phyloP scores from a whole-genome alignment of 768 basidiomycete species.

The Tylopilus plumbeoviolaceoides region DNA sequence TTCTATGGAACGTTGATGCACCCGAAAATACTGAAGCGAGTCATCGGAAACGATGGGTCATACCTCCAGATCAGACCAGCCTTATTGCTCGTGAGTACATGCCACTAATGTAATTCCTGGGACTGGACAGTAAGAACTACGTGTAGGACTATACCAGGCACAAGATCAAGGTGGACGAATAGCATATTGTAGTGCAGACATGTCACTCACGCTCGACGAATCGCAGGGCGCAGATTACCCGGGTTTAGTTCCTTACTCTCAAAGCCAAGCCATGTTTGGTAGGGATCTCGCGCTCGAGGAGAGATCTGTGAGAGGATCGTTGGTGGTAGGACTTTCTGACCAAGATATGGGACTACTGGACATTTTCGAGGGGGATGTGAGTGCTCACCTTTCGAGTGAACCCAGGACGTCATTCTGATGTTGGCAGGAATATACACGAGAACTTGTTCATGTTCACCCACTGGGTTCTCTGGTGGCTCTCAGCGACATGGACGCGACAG shows the following conservation, averaged over 20 bases:
- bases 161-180: no score
- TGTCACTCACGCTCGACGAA: constrained; percentile 5
- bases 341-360: constrained; percentile 72
- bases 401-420: background rate
- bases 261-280: constrained; percentile 45
- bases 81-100: constrained; percentile 36
- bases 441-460: constrained; percentile 50
- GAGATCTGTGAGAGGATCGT: constrained; percentile 67
- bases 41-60: constrained; percentile 64
- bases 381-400: constrained; percentile 20
- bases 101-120: no score
- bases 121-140: no score
- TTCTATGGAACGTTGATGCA: constrained; percentile 93
- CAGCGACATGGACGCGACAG: constrained; percentile 16
- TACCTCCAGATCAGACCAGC: constrained; percentile 71
- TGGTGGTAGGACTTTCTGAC: constrained; percentile 68
- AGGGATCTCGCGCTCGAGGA: constrained; percentile 57
- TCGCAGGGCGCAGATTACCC: constrained; percentile 73
- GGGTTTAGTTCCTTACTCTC: constrained; percentile 62
- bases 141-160: no score
- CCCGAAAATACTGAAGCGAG: constrained; percentile 73
- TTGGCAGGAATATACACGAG: constrained; percentile 67
- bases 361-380: constrained; percentile 75
- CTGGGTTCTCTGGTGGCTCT: constrained; percentile 41
- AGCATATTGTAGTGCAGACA: background rate